Conservation (phyloP, 495 filamentous ascomycete species). For the Lophium mytilinum region DNA sequence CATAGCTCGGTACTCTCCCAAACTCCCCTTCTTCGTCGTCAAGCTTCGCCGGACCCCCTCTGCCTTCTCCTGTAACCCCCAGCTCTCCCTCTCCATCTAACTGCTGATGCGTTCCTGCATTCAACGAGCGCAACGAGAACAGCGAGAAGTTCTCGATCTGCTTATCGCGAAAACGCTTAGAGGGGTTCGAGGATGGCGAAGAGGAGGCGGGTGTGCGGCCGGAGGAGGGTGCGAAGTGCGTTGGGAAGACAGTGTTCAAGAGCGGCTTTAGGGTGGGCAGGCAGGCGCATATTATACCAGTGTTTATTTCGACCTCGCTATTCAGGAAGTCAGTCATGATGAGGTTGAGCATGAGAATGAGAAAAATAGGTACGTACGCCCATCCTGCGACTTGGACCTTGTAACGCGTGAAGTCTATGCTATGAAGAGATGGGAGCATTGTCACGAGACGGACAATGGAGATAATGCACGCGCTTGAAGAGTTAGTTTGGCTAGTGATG, state of each 20-base stretch:
- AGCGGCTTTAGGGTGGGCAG: not conserved
- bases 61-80: too few relatives aligned
- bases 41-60: too few relatives aligned
- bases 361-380: not conserved
- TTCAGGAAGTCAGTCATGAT: not conserved
- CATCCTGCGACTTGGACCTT: slow-evolving; percentile 1
- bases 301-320: not conserved
- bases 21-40: not conserved
- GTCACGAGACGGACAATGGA: not conserved
- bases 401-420: not conserved
- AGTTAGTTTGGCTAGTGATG: not conserved
- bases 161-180: too few relatives aligned
- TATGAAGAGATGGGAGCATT: not conserved
- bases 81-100: too few relatives aligned
- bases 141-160: too few relatives aligned
- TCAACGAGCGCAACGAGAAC: too few relatives aligned
- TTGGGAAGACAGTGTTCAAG: not conserved
- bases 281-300: not conserved
- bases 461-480: not conserved
- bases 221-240: not conserved
- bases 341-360: not conserved
- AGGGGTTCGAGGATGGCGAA: too few relatives aligned
- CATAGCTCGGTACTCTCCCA: not conserved
- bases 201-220: not conserved
- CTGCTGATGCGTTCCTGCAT: too few relatives aligned